phyloP scores from a whole-genome alignment of 73 alveolate genomes.

The Tetrahymena thermophila region DNA sequence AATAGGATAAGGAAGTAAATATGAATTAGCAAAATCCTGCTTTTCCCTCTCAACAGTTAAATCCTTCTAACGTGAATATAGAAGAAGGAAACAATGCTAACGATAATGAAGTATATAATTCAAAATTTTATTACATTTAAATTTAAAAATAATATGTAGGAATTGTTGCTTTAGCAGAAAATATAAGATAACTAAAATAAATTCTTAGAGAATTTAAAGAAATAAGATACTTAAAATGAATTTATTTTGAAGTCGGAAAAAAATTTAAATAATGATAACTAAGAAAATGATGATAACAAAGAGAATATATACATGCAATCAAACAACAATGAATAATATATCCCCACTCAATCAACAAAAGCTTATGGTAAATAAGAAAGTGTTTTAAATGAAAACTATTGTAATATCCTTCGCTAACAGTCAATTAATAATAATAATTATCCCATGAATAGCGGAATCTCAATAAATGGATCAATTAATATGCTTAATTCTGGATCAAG shows the following conservation, averaged over 20 bases:
- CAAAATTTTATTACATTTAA: neutral
- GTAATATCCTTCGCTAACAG: neutral
- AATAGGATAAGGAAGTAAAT: neutral
- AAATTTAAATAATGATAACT: neutral
- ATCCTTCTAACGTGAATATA: neutral
- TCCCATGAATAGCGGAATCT: neutral
- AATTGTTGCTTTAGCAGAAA: neutral
- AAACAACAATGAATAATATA: neutral
- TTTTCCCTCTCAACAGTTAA: neutral
- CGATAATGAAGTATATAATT: neutral
- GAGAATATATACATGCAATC: neutral
- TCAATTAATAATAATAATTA: neutral
- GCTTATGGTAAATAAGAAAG: neutral
- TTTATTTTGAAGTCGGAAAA: neutral
- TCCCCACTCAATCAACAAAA: neutral
- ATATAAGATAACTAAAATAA: neutral
- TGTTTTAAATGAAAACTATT: neutral
- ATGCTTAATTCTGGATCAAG: neutral
- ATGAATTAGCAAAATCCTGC: neutral
- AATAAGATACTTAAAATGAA: neutral
- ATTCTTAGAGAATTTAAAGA: neutral
- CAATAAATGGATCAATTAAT: neutral
- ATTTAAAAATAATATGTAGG: neutral
- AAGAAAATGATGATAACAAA: neutral
- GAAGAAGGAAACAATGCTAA: neutral